phyloP scores from a whole-genome alignment of 129 eudicot species.

The Apium graveolens region DNA sequence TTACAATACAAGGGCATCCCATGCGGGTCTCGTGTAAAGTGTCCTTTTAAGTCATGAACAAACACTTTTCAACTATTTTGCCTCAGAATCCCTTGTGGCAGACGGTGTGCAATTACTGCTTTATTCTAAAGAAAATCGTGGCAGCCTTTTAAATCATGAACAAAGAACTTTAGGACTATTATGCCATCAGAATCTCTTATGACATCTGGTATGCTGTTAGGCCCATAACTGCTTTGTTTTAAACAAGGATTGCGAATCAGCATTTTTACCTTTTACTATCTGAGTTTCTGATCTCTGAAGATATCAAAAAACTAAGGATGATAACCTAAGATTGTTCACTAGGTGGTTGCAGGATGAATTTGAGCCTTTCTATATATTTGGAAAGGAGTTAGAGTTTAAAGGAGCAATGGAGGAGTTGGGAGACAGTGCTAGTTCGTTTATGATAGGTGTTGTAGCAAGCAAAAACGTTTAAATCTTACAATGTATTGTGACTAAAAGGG shows the following conservation, averaged over 20 bases:
- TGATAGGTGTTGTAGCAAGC: neutral
- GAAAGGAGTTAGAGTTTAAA: neutral
- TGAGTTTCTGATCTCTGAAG: neutral
- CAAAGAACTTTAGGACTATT: neutral
- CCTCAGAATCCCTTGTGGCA: neutral
- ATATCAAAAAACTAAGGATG: neutral
- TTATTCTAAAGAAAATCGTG: neutral
- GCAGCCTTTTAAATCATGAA: neutral
- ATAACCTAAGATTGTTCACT: neutral
- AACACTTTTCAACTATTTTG: neutral
- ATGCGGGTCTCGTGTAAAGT: neutral
- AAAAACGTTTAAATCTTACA: neutral
- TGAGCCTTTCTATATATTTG: neutral
- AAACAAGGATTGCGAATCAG: neutral
- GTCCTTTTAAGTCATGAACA: too few relatives aligned
- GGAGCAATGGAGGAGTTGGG: neutral
- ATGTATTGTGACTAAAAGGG: too few relatives aligned
- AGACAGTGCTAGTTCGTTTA: neutral
- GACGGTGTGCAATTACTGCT: neutral
- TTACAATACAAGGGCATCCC: neutral
- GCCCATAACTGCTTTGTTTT: neutral
- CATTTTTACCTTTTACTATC: neutral
- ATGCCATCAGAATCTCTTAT: neutral
- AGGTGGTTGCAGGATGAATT: neutral
- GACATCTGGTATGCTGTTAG: neutral